Evolutionary conservation across 2,329 filamentous ascomycete genomes (phyloP).

Genomic region (Colletotrichum sp.): DNA sequence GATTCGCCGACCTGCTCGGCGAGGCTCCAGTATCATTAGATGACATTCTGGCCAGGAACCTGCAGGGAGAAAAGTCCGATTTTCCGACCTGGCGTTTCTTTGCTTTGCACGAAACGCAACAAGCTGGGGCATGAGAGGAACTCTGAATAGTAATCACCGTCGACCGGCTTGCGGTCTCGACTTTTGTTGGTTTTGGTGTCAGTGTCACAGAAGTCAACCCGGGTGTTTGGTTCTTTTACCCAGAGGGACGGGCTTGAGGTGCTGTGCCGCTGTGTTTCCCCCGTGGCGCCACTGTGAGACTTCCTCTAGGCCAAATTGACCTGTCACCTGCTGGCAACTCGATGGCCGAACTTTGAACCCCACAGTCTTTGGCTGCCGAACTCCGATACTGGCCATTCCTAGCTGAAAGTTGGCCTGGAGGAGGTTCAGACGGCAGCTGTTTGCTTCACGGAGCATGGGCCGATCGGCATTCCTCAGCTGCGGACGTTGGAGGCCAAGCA

Average conservation of each 20-base stretch:
- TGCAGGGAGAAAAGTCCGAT: not conserved
- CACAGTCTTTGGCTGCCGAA: slow-evolving; percentile 12
- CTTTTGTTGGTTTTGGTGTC: not conserved
- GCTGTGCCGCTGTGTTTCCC: not conserved
- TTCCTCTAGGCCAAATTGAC: not conserved
- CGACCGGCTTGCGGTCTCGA: not conserved
- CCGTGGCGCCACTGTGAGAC: not conserved
- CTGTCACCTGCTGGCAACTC: not conserved
- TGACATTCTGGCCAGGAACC: slow-evolving; percentile 1
- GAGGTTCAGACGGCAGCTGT: not conserved
- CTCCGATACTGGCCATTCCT: not conserved
- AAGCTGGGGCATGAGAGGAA: not conserved
- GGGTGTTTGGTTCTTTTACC: not conserved
- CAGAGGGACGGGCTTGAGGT: not conserved
- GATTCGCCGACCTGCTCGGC: not conserved
- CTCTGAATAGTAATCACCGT: not conserved
- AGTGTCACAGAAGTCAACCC: not conserved
- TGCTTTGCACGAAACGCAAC: not conserved
- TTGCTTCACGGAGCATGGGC: not conserved
- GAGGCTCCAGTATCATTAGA: not conserved
- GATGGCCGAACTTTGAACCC: not conserved
- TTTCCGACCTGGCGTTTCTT: not conserved
- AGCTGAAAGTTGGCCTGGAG: not conserved
- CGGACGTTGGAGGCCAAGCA: slow-evolving; percentile 1
- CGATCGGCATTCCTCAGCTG: not conserved